Evolutionary conservation across 768 basidiomycete species (phyloP).

Genomic region (Lactarius akahatsu): DNA sequence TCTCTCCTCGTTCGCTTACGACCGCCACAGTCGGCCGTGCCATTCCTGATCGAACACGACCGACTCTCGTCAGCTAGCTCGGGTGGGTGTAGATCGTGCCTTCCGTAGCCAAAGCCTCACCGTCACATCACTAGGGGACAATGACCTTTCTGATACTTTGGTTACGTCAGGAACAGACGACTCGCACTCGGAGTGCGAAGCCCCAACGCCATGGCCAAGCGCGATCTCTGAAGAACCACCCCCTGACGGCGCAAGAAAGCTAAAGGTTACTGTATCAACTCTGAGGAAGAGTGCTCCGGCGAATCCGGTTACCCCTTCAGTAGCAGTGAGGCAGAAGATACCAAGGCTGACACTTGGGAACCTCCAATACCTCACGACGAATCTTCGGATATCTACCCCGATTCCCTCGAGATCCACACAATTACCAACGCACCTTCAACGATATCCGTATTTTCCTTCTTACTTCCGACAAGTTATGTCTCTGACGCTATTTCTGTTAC

Average conservation of each 20-base stretch:
- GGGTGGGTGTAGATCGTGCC: slow-evolving; percentile 1
- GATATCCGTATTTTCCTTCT: slow-evolving; percentile 23
- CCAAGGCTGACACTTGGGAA: slow-evolving; percentile 17
- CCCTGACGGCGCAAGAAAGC: slow-evolving; percentile 18
- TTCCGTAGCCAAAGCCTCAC: not conserved
- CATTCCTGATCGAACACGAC: slow-evolving; percentile 8
- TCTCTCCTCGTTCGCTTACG: slow-evolving; percentile 25
- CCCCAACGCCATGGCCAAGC: slow-evolving; percentile 17
- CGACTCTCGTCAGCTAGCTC: slow-evolving; percentile 15
- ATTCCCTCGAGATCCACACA: slow-evolving; percentile 26
- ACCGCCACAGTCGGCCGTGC: slow-evolving; percentile 12
- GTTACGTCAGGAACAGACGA: slow-evolving; percentile 20
- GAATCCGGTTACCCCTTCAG: slow-evolving; percentile 43
- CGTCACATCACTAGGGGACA: not conserved
- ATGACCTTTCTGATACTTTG: slow-evolving; percentile 25
- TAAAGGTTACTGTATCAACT: slow-evolving; percentile 22
- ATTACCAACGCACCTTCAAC: slow-evolving; percentile 2
- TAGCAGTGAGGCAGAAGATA: slow-evolving; percentile 33
- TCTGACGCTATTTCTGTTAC: slow-evolving; percentile 41
- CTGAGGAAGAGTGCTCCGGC: slow-evolving; percentile 29
- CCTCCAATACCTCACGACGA: slow-evolving; percentile 17
- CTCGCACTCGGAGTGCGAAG: not conserved
- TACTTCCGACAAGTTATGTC: slow-evolving; percentile 18
- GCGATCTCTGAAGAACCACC: slow-evolving; percentile 12
- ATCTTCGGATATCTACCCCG: not conserved